Percentiles rank a stretch among this genome's conserved stretches.
phyloP scores from a whole-genome alignment of 306 rosid species.

The Cicer bijugum region DNA sequence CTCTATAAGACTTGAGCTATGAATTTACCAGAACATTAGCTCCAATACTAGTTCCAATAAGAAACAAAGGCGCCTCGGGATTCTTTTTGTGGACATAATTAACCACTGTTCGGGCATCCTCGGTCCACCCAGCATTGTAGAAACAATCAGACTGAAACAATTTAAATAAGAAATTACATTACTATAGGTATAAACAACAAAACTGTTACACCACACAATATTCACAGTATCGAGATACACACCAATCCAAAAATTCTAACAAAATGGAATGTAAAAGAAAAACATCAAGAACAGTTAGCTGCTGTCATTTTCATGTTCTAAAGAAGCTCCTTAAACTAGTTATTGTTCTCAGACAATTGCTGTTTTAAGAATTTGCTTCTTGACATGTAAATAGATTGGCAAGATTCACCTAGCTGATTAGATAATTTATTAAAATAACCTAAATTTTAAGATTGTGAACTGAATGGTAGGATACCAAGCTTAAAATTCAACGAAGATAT shows the following conservation, averaged over 20 bases:
- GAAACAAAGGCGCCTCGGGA: constrained; percentile 75
- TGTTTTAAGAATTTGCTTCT: constrained; percentile 3
- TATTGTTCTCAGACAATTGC: constrained; percentile 12
- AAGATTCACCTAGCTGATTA: background rate
- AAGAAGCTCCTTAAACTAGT: constrained; percentile 11
- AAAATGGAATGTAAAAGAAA: constrained; percentile 6
- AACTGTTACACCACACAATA: constrained; percentile 34
- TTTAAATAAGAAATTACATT: constrained; percentile 40
- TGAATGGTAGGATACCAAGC: constrained; percentile 30
- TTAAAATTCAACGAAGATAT: constrained; percentile 5
- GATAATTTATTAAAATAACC: background rate
- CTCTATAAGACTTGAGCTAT: constrained; percentile 25
- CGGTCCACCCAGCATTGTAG: constrained; percentile 99
- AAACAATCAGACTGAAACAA: constrained; percentile 87
- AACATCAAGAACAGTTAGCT: background rate
- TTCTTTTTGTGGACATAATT: constrained; percentile 70
- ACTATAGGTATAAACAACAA: constrained; percentile 32
- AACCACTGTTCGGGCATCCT: constrained; percentile 74
- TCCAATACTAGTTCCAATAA: constrained; percentile 91
- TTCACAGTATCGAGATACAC: constrained; percentile 29
- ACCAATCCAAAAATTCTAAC: constrained; percentile 32
- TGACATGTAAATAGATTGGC: constrained; percentile 21
- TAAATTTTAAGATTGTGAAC: background rate
- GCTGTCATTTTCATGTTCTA: constrained; percentile 14
- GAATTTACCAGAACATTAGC: constrained; percentile 85